phyloP scores from a whole-genome alignment of 345 rosid genomes.

The Populus ilicifolia region DNA sequence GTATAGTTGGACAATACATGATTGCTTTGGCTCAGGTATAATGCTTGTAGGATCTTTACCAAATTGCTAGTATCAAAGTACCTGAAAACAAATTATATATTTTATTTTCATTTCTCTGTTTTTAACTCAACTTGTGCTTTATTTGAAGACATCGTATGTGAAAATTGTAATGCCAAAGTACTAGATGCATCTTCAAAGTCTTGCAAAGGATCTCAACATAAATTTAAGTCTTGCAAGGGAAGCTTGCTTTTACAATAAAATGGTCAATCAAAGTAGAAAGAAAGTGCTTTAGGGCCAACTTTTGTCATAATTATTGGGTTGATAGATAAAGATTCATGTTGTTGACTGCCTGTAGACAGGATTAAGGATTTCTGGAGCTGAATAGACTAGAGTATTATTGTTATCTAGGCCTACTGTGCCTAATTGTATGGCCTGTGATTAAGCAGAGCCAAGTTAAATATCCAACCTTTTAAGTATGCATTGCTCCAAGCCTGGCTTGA shows the following conservation, averaged over 20 bases:
- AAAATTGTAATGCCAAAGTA: too few species aligned
- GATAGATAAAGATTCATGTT: background rate
- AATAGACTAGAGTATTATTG: background rate
- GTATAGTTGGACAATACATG: too few species aligned
- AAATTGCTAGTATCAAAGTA: background rate
- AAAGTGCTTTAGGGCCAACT: too few species aligned
- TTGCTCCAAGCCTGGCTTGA: background rate
- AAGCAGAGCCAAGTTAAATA: background rate
- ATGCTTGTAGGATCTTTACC: background rate
- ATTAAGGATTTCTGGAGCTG: background rate
- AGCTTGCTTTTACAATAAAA: background rate
- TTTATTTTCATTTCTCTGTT: background rate
- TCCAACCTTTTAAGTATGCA: background rate
- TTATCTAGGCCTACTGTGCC: background rate
- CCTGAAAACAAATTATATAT: background rate
- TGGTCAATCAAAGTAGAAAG: background rate
- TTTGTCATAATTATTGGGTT: background rate
- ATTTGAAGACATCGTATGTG: background rate
- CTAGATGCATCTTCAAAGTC: too few species aligned
- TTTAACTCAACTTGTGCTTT: background rate
- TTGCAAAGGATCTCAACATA: too few species aligned
- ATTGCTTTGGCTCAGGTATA: background rate
- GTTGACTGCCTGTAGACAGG: background rate
- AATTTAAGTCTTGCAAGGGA: too few species aligned
- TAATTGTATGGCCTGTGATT: too few species aligned